These are phyloP conservation scores for Aegilops umbellulata DNA, from an alignment of 176 grass and related monocot species.

Conservation along the genomic window DNA sequence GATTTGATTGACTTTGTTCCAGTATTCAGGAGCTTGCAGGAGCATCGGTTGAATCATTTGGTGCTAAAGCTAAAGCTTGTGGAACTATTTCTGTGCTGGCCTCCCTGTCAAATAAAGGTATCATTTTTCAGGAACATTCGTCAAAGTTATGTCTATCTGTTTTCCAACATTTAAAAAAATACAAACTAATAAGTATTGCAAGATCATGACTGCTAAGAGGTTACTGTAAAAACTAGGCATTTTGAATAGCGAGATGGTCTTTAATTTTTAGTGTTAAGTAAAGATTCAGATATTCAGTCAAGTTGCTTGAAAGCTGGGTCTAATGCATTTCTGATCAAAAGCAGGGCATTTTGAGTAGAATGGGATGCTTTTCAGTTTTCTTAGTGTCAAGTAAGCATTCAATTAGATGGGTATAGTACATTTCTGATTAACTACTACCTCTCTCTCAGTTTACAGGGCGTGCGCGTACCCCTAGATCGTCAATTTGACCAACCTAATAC, in stretches of 20 bases:
- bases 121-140: too few species aligned
- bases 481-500: too few species aligned
- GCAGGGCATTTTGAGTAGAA: neutral
- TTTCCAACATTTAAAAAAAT: neutral
- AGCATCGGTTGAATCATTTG: conserved; percentile 72
- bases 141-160: neutral
- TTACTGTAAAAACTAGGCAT: neutral
- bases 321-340: neutral
- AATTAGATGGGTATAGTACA: neutral
- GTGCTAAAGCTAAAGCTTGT: conserved; percentile 95
- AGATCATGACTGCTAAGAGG: neutral
- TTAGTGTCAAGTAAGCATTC: conserved; percentile 1
- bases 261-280: conserved; percentile 1
- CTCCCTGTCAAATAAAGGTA: conserved; percentile 48
- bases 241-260: neutral
- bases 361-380: neutral
- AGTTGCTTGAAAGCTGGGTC: too few species aligned
- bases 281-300: neutral
- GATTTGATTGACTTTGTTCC: too few species aligned
- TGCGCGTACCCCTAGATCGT: too few species aligned
- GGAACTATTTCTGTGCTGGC: conserved; percentile 46
- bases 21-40: conserved; percentile 67
- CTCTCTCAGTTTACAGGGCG: too few species aligned
- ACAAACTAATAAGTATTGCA: neutral
- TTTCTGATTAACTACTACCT: neutral